Percentiles rank a stretch among this genome's conserved stretches.
These are phyloP conservation scores for Amoeboradix gromovi DNA, from an alignment of 371 early-diverging fungal species.

Conservation along the genomic window DNA sequence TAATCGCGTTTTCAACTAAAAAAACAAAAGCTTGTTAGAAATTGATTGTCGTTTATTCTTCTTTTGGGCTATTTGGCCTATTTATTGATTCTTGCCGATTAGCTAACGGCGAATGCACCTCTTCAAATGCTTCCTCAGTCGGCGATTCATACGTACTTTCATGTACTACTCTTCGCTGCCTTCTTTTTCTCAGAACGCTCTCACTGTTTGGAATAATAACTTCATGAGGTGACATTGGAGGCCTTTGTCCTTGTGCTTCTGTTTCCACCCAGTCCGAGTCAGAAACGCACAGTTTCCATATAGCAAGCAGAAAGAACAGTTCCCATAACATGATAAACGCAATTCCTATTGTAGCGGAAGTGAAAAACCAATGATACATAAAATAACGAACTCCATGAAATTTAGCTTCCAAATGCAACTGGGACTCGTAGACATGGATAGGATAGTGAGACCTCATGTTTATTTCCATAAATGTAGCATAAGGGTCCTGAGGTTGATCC, in stretches of 20 bases:
- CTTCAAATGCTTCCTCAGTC: background rate
- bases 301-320: constrained; percentile 25
- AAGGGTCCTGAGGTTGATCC: background rate
- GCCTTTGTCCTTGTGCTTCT: background rate
- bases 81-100: too few relatives aligned
- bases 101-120: too few relatives aligned
- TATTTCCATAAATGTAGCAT: background rate
- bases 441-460: constrained; percentile 14
- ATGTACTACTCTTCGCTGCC: background rate
- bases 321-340: constrained; percentile 39
- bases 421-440: constrained; percentile 38
- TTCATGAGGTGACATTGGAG: background rate
- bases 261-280: background rate
- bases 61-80: too few relatives aligned
- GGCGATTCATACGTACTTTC: background rate
- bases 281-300: constrained; percentile 18
- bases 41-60: too few relatives aligned
- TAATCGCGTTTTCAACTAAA: too few relatives aligned
- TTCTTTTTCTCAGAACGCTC: background rate
- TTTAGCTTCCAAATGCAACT: constrained; percentile 38
- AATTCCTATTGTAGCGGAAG: constrained; percentile 13
- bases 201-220: background rate
- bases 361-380: constrained; percentile 48
- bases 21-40: too few relatives aligned
- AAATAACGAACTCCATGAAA: constrained; percentile 50